These are phyloP conservation scores for Mycena rosella DNA, from an alignment of 768 basidiomycete genomes.

Conservation along the genomic window DNA sequence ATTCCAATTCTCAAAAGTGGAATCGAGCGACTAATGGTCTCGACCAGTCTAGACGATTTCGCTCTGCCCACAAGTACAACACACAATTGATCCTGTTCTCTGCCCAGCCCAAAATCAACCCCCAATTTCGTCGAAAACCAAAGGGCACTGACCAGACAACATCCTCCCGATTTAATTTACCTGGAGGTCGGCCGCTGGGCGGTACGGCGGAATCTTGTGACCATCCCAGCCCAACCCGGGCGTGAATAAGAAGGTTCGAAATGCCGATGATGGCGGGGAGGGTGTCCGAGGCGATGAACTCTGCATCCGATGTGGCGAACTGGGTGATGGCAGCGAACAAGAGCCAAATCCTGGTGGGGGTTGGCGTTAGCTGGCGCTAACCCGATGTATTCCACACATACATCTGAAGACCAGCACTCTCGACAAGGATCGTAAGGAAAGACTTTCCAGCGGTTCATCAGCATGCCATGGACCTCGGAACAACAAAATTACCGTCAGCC, in stretches of 20 bases:
- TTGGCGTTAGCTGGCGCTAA: not conserved
- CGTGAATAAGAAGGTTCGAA: conserved; percentile 12
- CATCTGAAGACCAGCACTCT: conserved; percentile 24
- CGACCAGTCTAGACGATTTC: too few relatives aligned
- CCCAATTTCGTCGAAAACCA: not conserved
- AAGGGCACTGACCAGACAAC: not conserved
- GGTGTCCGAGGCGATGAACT: not conserved
- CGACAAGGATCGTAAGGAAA: conserved; percentile 18
- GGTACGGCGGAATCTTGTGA: not conserved
- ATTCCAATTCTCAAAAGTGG: too few relatives aligned
- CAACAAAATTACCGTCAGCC: not conserved
- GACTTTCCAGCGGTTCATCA: not conserved
- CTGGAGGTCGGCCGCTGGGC: not conserved
- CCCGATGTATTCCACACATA: not conserved
- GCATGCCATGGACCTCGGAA: too few relatives aligned
- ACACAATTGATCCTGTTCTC: too few relatives aligned
- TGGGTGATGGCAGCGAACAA: not conserved
- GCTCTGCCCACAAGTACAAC: too few relatives aligned
- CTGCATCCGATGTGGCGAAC: not conserved
- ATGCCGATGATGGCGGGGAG: conserved; percentile 13
- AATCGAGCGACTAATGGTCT: too few relatives aligned
- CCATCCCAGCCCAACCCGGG: conserved; percentile 17
- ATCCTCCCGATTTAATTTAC: not conserved
- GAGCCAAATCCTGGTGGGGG: conserved; percentile 4
- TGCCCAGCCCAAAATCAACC: too few relatives aligned